Base-by-base conservation (phyloP, 306 rosid species). In the Luffa acutangula region DNA sequence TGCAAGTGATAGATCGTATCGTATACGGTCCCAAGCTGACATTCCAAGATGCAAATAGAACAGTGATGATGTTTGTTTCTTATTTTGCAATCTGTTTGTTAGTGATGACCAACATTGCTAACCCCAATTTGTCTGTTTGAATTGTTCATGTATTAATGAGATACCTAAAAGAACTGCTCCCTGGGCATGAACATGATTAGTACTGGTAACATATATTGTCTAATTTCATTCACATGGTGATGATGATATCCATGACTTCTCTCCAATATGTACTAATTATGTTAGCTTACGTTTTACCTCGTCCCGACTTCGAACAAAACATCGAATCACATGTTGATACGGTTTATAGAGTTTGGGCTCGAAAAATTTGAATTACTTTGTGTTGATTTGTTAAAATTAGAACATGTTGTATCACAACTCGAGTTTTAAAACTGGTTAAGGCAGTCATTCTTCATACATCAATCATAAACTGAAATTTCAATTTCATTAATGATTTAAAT, bases 21-120 rank as follows among this genome's bases (percentile, higher is more conserved):
- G 57, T 48, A 53, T 53, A 56, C 37, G 54, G 17, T 65, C 67
- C 59, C 66, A 75, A 4, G 79, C 66, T 76, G 78, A 76, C 67
- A 76, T 76, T 76, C 79, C 59, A 57, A 37, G 67, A 76, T 76
- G 79, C 79, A 76, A 36, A 57, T 54, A 57, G 20, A 56, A 56
- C 51, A 36, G 64, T 75, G 64, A 75, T 53, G 33, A 75, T 54
- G 48, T 75, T 75, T 72, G 79, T 75, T 75, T 75, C 79, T 75
- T 72, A 11, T 43, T 72, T 72, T 48, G 41, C 39, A 48, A 72
- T 72, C 77, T 9, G 77, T 70, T 70, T 64, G 70, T 72, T 72
- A 76, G 66, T 37, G 67, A 54, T 76, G 67, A 76, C 66, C 51
- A 54, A 52, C 79, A 76, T 72, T 72, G 58, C 57, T 72, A 72